Conservation (phyloP, 108 stramenopile genomes). For the Pseudonitzschia delicatissima region DNA sequence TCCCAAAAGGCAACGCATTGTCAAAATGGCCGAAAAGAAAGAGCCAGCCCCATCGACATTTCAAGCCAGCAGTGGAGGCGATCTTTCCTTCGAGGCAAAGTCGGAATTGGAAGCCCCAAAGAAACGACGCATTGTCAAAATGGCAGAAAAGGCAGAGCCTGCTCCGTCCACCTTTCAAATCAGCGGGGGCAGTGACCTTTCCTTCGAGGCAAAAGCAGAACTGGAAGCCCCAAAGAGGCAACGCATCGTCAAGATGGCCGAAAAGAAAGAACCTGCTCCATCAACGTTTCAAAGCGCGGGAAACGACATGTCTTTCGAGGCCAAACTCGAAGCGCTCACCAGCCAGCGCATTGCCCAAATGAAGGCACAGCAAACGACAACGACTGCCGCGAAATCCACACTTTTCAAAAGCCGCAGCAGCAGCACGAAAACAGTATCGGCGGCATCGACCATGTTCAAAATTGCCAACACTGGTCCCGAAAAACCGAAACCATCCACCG, state of each 20-base stretch:
- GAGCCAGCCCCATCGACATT: not conserved
- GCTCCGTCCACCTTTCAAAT: not conserved
- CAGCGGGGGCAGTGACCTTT: not conserved
- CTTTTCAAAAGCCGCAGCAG: not conserved
- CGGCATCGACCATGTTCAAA: not conserved
- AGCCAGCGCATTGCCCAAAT: not conserved
- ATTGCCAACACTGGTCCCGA: not conserved
- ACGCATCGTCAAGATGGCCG: constrained; percentile 5
- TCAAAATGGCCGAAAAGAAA: not conserved
- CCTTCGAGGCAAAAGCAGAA: not conserved
- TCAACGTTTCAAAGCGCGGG: not conserved
- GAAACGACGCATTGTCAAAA: not conserved
- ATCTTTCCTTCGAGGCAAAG: not conserved
- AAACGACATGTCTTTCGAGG: not conserved
- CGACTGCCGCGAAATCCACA: not conserved
- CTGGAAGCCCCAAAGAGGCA: not conserved
- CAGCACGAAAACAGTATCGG: not conserved
- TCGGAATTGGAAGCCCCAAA: not conserved
- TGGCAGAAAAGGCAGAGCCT: not conserved
- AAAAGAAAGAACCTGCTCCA: constrained; percentile 2
- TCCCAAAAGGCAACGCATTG: not conserved
- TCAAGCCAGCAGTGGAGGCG: not conserved
- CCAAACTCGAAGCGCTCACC: not conserved
- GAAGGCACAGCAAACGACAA: not conserved
- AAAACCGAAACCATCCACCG: too few relatives aligned